phyloP scores from a whole-genome alignment of 495 filamentous ascomycete genomes.

The Penicillium maclennaniae region DNA sequence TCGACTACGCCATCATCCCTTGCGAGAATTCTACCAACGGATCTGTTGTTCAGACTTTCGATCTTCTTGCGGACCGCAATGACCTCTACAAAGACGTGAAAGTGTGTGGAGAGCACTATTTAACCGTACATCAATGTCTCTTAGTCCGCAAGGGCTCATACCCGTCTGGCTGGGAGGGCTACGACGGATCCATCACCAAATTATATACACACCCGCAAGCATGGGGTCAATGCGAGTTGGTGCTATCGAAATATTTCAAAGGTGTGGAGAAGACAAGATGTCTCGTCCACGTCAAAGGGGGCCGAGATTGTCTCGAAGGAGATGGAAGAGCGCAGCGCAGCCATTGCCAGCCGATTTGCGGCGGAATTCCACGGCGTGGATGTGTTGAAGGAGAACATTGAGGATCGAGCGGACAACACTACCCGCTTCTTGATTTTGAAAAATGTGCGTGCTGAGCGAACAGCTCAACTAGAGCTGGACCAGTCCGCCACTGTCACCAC shows the following conservation, averaged over 20 bases:
- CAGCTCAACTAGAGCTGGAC: slow-evolving; percentile 19
- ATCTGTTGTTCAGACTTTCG: slow-evolving; percentile 80
- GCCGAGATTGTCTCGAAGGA: slow-evolving; percentile 70
- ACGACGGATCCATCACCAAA: slow-evolving; percentile 37
- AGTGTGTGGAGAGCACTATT: slow-evolving; percentile 77
- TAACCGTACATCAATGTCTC: slow-evolving; percentile 83
- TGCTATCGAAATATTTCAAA: slow-evolving; percentile 62
- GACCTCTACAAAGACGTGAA: slow-evolving; percentile 56
- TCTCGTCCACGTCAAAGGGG: slow-evolving; percentile 78
- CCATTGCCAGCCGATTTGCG: slow-evolving; percentile 72
- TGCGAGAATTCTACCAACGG: slow-evolving; percentile 97
- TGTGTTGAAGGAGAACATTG: slow-evolving; percentile 68
- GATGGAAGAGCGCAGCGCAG: slow-evolving; percentile 56
- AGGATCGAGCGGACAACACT: slow-evolving; percentile 79
- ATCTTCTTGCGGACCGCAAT: slow-evolving; percentile 74
- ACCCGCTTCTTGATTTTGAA: slow-evolving; percentile 82
- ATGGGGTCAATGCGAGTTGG: slow-evolving; percentile 85
- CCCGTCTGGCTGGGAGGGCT: slow-evolving; percentile 20
- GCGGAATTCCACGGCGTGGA: slow-evolving; percentile 63
- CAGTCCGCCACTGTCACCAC: slow-evolving; percentile 17
- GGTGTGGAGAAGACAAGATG: slow-evolving; percentile 74
- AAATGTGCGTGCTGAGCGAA: slow-evolving; percentile 35
- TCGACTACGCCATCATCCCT: slow-evolving; percentile 76
- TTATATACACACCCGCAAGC: slow-evolving; percentile 93
- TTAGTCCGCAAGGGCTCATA: slow-evolving; percentile 49